These are phyloP conservation scores for Fraxinus ornus DNA, from an alignment of 305 asterid genomes.

Conservation along the genomic window DNA sequence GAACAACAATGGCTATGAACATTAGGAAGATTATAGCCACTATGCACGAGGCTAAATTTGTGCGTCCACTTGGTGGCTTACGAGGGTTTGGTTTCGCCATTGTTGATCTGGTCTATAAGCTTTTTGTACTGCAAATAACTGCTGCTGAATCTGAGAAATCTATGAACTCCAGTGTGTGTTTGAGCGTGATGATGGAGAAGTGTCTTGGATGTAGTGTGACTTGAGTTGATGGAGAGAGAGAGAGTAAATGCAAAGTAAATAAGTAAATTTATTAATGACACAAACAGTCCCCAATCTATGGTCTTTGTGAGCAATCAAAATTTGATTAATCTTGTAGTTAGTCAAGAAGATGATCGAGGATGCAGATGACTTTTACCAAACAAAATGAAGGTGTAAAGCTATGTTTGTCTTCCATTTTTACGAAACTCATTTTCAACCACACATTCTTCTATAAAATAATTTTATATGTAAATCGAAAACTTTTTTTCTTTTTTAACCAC, in stretches of 20 bases:
- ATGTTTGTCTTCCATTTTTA: no score
- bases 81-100: slow-evolving; percentile 50
- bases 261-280: not conserved
- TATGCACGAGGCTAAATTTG: slow-evolving; percentile 76
- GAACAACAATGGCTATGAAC: slow-evolving; percentile 46
- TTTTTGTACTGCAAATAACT: not conserved
- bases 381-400: not conserved
- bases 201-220: not conserved
- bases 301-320: not conserved
- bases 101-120: slow-evolving; percentile 13
- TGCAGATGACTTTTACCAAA: not conserved
- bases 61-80: slow-evolving; percentile 60
- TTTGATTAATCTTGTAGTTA: not conserved
- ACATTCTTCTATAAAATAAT: no score
- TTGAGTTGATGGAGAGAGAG: not conserved
- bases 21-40: slow-evolving; percentile 69
- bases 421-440: no score
- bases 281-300: not conserved
- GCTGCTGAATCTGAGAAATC: slow-evolving; percentile 2
- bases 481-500: no score
- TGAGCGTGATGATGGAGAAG: not conserved
- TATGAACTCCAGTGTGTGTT: not conserved
- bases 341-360: not conserved
- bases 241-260: not conserved
- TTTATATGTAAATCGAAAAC: no score